Conservation (phyloP, 164 flowering plant species). For the Hamamelis virginiana region DNA sequence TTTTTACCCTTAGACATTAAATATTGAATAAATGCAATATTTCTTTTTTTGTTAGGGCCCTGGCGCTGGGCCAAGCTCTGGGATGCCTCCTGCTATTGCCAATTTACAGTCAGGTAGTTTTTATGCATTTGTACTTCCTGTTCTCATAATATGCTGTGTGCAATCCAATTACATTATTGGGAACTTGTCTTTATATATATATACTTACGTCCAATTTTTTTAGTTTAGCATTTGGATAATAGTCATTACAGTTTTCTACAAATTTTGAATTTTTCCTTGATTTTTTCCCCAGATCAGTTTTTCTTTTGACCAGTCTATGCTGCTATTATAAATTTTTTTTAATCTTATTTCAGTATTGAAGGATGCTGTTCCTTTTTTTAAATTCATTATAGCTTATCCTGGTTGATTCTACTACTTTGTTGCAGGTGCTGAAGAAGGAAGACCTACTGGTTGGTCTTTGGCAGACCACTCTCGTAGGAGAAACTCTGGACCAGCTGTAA, state of each 20-base stretch:
- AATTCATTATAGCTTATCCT: not conserved
- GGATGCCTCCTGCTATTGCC: conserved; percentile 41
- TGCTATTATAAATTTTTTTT: not conserved
- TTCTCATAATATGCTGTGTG: not conserved
- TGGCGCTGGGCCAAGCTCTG: conserved; percentile 59
- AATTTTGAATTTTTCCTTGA: not conserved
- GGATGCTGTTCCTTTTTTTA: not conserved
- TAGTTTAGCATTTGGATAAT: conserved; percentile 4
- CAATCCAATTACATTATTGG: not conserved
- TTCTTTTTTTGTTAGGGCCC: conserved; percentile 23
- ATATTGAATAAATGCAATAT: not conserved
- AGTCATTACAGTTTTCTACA: no score
- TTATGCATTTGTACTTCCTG: not conserved
- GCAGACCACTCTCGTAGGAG: conserved; percentile 58
- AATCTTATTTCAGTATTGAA: not conserved
- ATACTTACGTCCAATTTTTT: not conserved
- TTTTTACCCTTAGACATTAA: not conserved
- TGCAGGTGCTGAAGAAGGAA: conserved; percentile 57
- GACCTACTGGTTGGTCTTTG: conserved; percentile 42
- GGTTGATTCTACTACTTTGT: not conserved
- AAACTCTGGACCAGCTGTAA: conserved; percentile 50
- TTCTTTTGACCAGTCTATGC: not conserved
- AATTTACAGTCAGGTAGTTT: conserved; percentile 45
- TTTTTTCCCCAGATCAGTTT: not conserved
- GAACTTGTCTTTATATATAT: not conserved